A percentile compares a stretch with the other conserved stretches of the same genome.
Evolutionary conservation across 257 asterid species (phyloP).

Genomic region (Solanum bulbocastanum): DNA sequence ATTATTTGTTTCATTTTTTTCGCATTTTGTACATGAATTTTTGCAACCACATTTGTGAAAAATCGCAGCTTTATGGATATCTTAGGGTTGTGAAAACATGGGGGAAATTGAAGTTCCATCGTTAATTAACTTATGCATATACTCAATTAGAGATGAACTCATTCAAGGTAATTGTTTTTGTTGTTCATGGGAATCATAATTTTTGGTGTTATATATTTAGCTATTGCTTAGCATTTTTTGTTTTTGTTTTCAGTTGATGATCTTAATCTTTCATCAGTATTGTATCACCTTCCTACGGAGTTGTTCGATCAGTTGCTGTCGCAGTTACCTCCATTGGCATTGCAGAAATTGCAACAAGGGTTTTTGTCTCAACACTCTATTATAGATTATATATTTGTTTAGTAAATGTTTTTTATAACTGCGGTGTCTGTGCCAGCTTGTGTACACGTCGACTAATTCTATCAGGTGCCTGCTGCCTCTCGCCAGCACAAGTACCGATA

Average conservation of each 20-base stretch:
- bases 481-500: not conserved
- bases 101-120: slow-evolving; percentile 28
- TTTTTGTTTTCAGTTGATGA: slow-evolving; percentile 25
- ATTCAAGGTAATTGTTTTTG: slow-evolving; percentile 23
- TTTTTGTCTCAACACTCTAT: slow-evolving; percentile 30
- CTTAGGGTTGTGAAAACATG: not conserved
- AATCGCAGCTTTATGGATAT: not conserved
- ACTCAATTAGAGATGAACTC: slow-evolving; percentile 42
- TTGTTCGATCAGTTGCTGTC: slow-evolving; percentile 48
- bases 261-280: slow-evolving; percentile 24
- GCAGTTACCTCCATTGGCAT: slow-evolving; percentile 58
- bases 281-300: slow-evolving; percentile 56
- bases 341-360: slow-evolving; percentile 46
- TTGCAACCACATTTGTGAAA: not conserved
- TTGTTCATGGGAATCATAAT: not conserved
- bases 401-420: not conserved
- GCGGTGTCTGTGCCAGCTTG: not conserved
- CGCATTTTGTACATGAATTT: not conserved
- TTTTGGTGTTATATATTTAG: not conserved
- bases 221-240: not conserved
- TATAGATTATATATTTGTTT: not conserved
- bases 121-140: slow-evolving; percentile 43
- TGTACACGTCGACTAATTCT: not conserved
- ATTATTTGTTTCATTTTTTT: not conserved
- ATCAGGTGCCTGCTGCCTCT: too few relatives aligned